Evolutionary conservation across 495 filamentous ascomycete species (phyloP), one percentile per base, ranked within the genome.

Genomic region (Niebla homalea): DNA sequence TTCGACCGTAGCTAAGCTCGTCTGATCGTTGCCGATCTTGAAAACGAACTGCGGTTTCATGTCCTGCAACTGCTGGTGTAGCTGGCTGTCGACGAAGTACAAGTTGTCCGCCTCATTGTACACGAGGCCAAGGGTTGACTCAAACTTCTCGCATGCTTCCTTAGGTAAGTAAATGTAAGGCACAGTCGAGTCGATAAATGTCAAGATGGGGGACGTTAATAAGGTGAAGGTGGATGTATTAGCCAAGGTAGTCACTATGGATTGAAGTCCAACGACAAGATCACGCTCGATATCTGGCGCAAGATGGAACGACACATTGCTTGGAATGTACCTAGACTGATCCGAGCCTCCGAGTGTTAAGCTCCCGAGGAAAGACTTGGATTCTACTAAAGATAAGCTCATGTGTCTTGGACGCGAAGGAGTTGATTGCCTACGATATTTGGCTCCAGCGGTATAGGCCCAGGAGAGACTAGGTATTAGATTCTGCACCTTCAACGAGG

Each of bases 281-380:
- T 79, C 75, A 5, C 74, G 64, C 18, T 70, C 66, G 25, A 69
- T 57, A 49, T 79, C 74, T 5, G 61, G 62, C 2, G 68, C 70
- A 58, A 79, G 70, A 8, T 52, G 62, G 53, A 79, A 73, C 3
- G 64, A 65, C 6, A 75, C 58, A 41, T 70, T 54, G 52, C 74
- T 78, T 2, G 69, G 64, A 4, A 60, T 56, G 53, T 76, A 76
- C 22, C 73, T 61, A 3, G 73, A 70, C 5, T 61, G 53, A 57
- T 80, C 76, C 52, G 76, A 78, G 7, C 76, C 76, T 6, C 75
- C 76, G 36, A 80, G 67, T 4, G 74, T 76, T n/a, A 79, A 60
- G 41, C 71, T 73, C 19, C 65, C 70, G 43, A 73, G 69, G 5
- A 73, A 68, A 23, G 64, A 62, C 18, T 48, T 70, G 67, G 16